These are phyloP conservation scores for Paulownia fortunei DNA, from an alignment of 257 asterid species.

Conservation along the genomic window DNA sequence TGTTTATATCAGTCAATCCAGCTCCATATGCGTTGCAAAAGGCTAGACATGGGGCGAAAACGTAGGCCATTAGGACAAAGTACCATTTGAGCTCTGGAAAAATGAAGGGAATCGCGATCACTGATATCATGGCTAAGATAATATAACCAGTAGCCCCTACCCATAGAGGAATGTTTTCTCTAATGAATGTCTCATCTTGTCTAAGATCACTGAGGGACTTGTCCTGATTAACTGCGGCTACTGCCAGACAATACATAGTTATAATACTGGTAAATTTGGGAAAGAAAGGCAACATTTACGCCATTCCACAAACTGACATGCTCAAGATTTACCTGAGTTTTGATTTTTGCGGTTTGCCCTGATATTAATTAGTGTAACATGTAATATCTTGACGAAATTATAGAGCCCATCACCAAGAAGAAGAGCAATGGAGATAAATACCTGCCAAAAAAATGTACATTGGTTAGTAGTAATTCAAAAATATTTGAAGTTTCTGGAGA, in stretches of 20 bases:
- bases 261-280: not conserved
- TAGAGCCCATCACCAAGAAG: constrained; percentile 91
- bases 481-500: not conserved
- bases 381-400: constrained; percentile 60
- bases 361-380: constrained; percentile 16
- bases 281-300: not conserved
- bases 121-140: constrained; percentile 47
- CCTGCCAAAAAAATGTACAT: constrained; percentile 46
- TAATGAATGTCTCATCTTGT: constrained; percentile 49
- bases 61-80: constrained; percentile 62
- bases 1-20: constrained; percentile 81
- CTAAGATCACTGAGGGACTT: constrained; percentile 25
- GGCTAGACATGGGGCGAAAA: constrained; percentile 67
- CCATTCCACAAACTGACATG: not conserved
- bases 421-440: constrained; percentile 80
- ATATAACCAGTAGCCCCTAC: constrained; percentile 55
- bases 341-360: constrained; percentile 1
- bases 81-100: constrained; percentile 79
- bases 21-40: constrained; percentile 88
- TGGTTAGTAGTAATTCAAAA: not conserved
- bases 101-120: constrained; percentile 59
- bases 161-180: constrained; percentile 71
- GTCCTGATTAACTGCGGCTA: constrained; percentile 31
- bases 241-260: constrained; percentile 9
- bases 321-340: constrained; percentile 37